Conservation (phyloP, 2,329 filamentous ascomycete genomes). For the Cyclaneusma minus region DNA sequence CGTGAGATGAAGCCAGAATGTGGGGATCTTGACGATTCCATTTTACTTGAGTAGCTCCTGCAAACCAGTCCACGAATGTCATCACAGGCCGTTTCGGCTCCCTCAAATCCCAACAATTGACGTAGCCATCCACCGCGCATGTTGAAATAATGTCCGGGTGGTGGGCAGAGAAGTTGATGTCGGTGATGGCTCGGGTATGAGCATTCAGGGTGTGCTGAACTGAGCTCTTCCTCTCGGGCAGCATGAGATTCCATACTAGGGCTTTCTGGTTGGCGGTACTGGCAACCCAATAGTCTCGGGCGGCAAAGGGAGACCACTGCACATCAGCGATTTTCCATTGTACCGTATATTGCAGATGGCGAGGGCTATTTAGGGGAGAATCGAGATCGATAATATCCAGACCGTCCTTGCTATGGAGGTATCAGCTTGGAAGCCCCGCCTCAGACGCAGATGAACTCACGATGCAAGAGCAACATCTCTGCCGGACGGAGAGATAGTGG, state of each 20-base stretch:
- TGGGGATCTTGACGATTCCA: conserved; percentile 82
- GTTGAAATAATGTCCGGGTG: conserved; percentile 81
- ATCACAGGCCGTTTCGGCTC: conserved; percentile 56
- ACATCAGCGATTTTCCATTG: conserved; percentile 95
- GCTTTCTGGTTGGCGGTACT: conserved; percentile 92
- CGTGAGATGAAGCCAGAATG: conserved; percentile 80
- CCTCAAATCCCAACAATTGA: conserved; percentile 83
- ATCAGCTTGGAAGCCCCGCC: neutral
- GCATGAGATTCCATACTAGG: conserved; percentile 80
- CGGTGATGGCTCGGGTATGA: conserved; percentile 78
- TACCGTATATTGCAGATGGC: conserved; percentile 70
- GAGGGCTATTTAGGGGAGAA: conserved; percentile 72
- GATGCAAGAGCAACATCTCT: conserved; percentile 83
- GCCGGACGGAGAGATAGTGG: conserved; percentile 83
- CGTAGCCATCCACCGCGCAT: conserved; percentile 83
- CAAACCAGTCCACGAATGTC: conserved; percentile 84
- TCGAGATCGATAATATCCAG: conserved; percentile 87
- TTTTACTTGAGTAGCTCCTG: conserved; percentile 88
- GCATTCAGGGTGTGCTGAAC: conserved; percentile 82
- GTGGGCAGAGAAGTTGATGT: conserved; percentile 91
- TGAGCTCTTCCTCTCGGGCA: conserved; percentile 41
- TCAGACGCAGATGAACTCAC: conserved; percentile 19
- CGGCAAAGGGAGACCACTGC: conserved; percentile 90
- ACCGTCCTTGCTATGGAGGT: conserved; percentile 45
- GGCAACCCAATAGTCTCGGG: conserved; percentile 81